A percentile compares a stretch with the other conserved stretches of the same genome.
Evolutionary conservation across 1,139 yeast species (phyloP).

Genomic region (Geotrichum bryndzae): DNA sequence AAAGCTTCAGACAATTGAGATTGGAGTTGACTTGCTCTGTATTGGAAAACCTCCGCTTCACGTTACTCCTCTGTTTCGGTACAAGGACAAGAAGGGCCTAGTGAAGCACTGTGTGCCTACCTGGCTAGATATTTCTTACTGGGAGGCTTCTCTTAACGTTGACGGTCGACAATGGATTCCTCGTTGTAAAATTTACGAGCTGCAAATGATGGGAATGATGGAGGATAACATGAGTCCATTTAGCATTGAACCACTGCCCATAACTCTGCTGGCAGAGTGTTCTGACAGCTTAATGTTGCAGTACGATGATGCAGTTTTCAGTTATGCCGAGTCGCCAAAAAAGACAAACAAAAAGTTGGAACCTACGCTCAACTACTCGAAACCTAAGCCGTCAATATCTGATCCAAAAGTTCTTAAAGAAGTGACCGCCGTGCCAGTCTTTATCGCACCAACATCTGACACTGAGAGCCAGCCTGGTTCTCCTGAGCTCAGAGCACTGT

Average conservation of each 20-base stretch:
- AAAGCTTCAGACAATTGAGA: conserved; percentile 67
- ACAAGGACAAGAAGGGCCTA: conserved; percentile 43
- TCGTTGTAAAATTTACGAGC: conserved; percentile 82
- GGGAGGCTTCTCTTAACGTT: conserved; percentile 46
- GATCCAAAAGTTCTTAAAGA: background rate
- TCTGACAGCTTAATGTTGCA: conserved; percentile 50
- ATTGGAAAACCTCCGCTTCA: conserved; percentile 87
- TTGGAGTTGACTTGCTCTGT: conserved; percentile 82
- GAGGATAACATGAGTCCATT: conserved; percentile 73
- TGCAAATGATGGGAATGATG: conserved; percentile 97
- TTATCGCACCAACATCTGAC: background rate
- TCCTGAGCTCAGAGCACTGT: background rate
- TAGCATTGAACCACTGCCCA: conserved; percentile 50
- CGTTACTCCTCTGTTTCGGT: conserved; percentile 80
- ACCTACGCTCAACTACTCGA: background rate
- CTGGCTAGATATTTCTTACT: conserved; percentile 93
- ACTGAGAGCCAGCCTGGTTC: background rate
- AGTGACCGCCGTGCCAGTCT: background rate
- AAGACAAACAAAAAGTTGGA: background rate
- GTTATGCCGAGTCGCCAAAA: background rate
- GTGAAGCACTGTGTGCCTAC: conserved; percentile 69
- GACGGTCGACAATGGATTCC: conserved; percentile 73
- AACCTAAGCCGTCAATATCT: background rate
- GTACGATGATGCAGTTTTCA: conserved; percentile 46
- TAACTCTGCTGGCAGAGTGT: conserved; percentile 26